phyloP scores from a whole-genome alignment of 495 filamentous ascomycete species.

The Aspergillus indologenus region DNA sequence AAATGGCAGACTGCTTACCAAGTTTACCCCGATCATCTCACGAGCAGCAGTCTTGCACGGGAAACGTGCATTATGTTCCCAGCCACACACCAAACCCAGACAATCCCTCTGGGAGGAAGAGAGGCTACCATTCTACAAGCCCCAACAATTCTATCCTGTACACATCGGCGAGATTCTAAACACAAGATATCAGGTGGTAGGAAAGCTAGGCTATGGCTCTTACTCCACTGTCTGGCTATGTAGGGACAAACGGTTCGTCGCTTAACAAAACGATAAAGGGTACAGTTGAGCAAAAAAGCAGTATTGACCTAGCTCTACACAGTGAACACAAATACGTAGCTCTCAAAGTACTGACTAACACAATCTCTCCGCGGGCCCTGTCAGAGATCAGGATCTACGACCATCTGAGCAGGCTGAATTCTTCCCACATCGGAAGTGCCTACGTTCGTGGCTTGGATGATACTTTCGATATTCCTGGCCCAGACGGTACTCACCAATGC shows the following conservation, averaged over 20 bases:
- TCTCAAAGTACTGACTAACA: constrained; percentile 2
- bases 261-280: neutral
- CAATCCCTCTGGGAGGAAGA: neutral
- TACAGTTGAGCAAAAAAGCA: too few species aligned
- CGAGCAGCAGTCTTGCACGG: too few species aligned
- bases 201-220: neutral
- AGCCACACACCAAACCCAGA: too few species aligned
- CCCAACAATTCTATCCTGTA: neutral
- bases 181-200: neutral
- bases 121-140: neutral
- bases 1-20: too few species aligned
- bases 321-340: neutral
- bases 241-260: constrained; percentile 33
- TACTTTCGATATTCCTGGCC: constrained; percentile 30
- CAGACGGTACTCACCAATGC: constrained; percentile 35
- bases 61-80: too few species aligned
- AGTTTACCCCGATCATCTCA: too few species aligned
- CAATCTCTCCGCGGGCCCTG: neutral
- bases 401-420: constrained; percentile 20
- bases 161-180: neutral
- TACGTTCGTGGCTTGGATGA: constrained; percentile 33
- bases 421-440: constrained; percentile 25
- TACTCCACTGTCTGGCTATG: constrained; percentile 38
- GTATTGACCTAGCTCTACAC: neutral
- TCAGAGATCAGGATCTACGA: constrained; percentile 19